Conservation (phyloP, 2,329 filamentous ascomycete genomes). For the Eutypella sp. region DNA sequence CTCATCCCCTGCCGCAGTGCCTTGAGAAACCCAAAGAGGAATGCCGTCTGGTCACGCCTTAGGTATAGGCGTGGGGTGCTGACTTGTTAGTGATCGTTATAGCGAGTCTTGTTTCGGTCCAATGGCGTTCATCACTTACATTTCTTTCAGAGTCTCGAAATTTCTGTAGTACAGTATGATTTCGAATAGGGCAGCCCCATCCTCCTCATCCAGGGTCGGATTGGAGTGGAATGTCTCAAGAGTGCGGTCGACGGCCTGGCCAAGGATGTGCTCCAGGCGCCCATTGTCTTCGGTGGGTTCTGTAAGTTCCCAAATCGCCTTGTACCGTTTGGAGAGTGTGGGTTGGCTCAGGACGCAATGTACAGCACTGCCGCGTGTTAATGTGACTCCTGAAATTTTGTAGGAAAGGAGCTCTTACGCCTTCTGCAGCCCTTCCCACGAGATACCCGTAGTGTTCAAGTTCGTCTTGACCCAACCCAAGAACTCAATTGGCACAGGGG, state of each 20-base stretch:
- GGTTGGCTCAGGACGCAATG: constrained; percentile 1
- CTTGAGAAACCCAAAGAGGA: constrained; percentile 10
- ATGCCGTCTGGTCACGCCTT: constrained; percentile 2
- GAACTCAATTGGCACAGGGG: constrained; percentile 1
- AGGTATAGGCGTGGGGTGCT: too few species aligned
- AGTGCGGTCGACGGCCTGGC: not conserved
- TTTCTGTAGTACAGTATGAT: constrained; percentile 5
- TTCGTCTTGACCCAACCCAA: constrained; percentile 6
- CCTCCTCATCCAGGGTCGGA: constrained; percentile 6
- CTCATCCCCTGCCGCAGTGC: constrained; percentile 6
- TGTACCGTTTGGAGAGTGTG: constrained; percentile 4
- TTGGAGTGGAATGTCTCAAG: not conserved
- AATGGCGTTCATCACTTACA: constrained; percentile 8
- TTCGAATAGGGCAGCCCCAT: constrained; percentile 13
- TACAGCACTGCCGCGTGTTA: constrained; percentile 6
- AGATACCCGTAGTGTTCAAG: constrained; percentile 3
- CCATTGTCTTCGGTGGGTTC: constrained; percentile 5
- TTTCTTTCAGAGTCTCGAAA: constrained; percentile 7
- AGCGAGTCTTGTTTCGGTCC: not conserved
- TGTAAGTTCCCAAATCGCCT: constrained; percentile 7
- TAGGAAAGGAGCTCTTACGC: constrained; percentile 2
- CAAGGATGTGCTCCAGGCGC: constrained; percentile 4
- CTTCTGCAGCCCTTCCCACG: constrained; percentile 1
- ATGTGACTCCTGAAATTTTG: not conserved
- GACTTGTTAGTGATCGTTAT: not conserved